phyloP scores from a whole-genome alignment of 2,329 filamentous ascomycete genomes.

The Ophiognomonia clavigignenti-juglandacearum region DNA sequence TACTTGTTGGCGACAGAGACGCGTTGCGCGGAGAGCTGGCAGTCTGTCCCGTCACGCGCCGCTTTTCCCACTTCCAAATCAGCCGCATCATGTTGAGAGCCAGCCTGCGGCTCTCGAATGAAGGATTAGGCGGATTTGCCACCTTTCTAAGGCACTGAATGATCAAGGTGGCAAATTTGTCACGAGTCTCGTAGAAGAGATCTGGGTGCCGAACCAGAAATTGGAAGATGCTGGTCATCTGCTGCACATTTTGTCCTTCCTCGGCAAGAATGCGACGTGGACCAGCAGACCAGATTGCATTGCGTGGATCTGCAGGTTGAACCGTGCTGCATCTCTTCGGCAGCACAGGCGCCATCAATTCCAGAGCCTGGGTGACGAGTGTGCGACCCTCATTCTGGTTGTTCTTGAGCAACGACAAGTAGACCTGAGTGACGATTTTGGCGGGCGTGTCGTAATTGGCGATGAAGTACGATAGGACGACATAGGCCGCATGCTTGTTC shows the following conservation, averaged over 20 bases:
- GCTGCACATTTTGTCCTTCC: constrained; percentile 90
- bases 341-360: constrained; percentile 90
- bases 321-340: constrained; percentile 70
- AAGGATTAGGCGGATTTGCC: constrained; percentile 74
- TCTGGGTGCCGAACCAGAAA: constrained; percentile 91
- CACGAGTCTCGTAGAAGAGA: constrained; percentile 90
- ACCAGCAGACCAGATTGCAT: constrained; percentile 83
- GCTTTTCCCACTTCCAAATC: constrained; percentile 90
- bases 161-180: constrained; percentile 85
- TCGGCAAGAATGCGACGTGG: constrained; percentile 88
- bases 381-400: constrained; percentile 93
- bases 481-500: constrained; percentile 97
- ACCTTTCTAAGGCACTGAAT: constrained; percentile 87
- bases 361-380: constrained; percentile 88
- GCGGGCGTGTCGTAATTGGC: constrained; percentile 92
- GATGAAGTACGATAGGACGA: constrained; percentile 96
- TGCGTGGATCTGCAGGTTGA: constrained; percentile 58
- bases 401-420: constrained; percentile 82
- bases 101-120: constrained; percentile 86
- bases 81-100: constrained; percentile 86
- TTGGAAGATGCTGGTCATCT: constrained; percentile 95
- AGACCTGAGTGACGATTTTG: constrained; percentile 95
- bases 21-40: constrained; percentile 30
- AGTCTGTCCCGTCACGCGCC: constrained; percentile 61
- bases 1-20: constrained; percentile 65